Evolutionary conservation across 345 rosid genomes (phyloP).

Genomic region (Bretschneidera sinensis): DNA sequence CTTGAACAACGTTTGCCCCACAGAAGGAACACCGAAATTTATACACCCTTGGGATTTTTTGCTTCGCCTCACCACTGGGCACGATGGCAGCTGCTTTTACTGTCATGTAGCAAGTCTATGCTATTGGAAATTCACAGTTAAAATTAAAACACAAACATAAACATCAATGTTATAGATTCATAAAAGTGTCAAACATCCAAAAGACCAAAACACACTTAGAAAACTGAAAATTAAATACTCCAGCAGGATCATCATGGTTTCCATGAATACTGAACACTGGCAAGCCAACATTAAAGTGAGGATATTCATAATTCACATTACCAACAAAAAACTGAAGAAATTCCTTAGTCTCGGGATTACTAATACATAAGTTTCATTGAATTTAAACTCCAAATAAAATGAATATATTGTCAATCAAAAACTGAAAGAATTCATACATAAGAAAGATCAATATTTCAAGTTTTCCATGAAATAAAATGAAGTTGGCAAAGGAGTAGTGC

Average conservation of each 20-base stretch:
- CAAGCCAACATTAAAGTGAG: slow-evolving; percentile 94
- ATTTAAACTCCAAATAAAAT: background rate
- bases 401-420: background rate
- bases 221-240: slow-evolving; percentile 46
- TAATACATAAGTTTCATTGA: too few relatives aligned
- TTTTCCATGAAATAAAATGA: background rate
- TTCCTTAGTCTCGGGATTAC: background rate
- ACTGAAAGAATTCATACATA: background rate
- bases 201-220: slow-evolving; percentile 13
- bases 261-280: slow-evolving; percentile 98
- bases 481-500: background rate
- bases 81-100: too few relatives aligned
- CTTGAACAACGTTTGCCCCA: too few relatives aligned
- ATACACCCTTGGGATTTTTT: too few relatives aligned
- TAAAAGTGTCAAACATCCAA: slow-evolving; percentile 10
- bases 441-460: background rate
- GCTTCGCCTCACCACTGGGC: too few relatives aligned
- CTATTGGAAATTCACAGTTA: background rate
- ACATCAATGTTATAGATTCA: background rate
- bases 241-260: slow-evolving; percentile 99
- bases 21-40: too few relatives aligned
- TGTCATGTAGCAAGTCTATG: background rate
- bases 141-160: background rate
- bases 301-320: slow-evolving; percentile 98
- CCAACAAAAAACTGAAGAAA: slow-evolving; percentile 30